phyloP scores from a whole-genome alignment of 2,329 filamentous ascomycete genomes.

The Pseudogymnoascus sp. region DNA sequence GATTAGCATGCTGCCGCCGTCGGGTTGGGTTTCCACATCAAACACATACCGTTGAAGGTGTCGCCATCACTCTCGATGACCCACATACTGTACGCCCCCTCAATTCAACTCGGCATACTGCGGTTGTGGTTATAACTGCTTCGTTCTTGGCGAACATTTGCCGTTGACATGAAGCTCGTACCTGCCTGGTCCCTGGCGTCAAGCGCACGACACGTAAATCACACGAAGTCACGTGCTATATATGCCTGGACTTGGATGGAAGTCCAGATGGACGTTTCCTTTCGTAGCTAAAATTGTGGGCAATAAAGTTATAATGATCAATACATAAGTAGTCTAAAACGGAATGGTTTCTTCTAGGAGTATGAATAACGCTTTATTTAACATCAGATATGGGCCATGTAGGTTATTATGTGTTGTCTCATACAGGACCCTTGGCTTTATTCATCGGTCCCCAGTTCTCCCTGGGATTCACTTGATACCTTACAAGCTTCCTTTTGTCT shows the following conservation, averaged over 20 bases:
- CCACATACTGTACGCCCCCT: slow-evolving; percentile 35
- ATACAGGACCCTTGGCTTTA: slow-evolving; percentile 22
- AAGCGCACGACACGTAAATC: neutral
- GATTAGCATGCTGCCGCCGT: slow-evolving; percentile 13
- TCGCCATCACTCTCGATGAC: slow-evolving; percentile 46
- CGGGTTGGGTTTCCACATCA: neutral
- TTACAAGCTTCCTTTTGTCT: slow-evolving; percentile 60
- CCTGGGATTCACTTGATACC: slow-evolving; percentile 84
- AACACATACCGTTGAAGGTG: slow-evolving; percentile 39
- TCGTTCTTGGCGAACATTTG: neutral
- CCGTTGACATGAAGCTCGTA: neutral
- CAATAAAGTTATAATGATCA: neutral
- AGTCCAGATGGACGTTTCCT: neutral
- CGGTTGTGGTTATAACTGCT: slow-evolving; percentile 1
- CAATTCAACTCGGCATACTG: neutral
- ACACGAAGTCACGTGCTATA: neutral
- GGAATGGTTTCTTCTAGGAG: neutral
- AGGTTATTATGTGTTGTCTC: neutral
- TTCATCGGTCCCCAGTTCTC: slow-evolving; percentile 80
- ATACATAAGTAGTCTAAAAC: neutral
- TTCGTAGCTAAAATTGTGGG: neutral
- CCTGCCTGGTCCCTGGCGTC: neutral
- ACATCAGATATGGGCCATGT: neutral
- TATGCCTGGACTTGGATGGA: neutral
- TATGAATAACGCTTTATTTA: neutral